Percentiles rank a stretch among this genome's conserved stretches.
Evolutionary conservation across 2,329 filamentous ascomycete species (phyloP).

Genomic region (Aspergillus fumigatiaffinis): DNA sequence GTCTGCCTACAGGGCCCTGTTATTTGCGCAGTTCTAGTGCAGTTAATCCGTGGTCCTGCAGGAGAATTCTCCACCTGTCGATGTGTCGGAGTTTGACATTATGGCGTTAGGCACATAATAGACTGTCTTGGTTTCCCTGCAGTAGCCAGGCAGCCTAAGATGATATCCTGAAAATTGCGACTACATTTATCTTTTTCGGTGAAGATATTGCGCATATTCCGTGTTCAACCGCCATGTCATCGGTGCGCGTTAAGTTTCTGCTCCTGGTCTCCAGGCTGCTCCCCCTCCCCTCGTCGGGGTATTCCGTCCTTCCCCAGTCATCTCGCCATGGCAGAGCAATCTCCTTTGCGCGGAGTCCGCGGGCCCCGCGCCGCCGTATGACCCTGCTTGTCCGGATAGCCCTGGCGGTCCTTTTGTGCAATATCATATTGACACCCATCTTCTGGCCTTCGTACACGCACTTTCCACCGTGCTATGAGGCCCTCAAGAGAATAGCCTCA

Average conservation of each 20-base stretch:
- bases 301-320: not conserved
- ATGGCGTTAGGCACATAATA: no score
- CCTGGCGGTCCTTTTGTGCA: not conserved
- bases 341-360: not conserved
- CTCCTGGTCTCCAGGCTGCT: not conserved
- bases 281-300: not conserved
- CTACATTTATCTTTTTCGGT: no score
- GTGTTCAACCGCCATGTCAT: not conserved
- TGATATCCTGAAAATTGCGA: no score
- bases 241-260: not conserved
- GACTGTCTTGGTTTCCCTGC: no score
- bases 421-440: slow-evolving; percentile 41
- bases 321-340: not conserved
- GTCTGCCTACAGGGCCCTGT: not conserved
- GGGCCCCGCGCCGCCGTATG: not conserved
- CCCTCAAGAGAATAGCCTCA: slow-evolving; percentile 28
- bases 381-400: not conserved
- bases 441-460: slow-evolving; percentile 57
- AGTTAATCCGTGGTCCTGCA: no score
- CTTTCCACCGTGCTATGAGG: slow-evolving; percentile 50
- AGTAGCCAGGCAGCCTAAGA: no score
- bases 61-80: no score
- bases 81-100: no score
- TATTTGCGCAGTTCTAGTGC: not conserved
- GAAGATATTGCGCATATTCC: no score